phyloP scores from a whole-genome alignment of 2,329 filamentous ascomycete genomes.

The Arthrobotrys musiformis region DNA sequence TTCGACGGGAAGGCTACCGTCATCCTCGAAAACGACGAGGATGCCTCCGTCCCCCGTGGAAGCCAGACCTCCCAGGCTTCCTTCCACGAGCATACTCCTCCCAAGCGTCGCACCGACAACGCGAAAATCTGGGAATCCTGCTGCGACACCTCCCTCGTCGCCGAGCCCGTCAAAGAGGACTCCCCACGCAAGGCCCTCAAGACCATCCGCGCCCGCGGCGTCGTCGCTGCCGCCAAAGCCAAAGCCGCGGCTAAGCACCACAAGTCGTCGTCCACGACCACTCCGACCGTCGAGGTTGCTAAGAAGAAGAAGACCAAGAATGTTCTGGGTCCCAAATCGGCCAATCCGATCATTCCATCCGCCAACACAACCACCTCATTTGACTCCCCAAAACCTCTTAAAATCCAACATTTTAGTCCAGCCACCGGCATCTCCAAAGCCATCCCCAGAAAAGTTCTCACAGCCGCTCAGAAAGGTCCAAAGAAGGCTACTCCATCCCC shows the following conservation, averaged over 20 bases:
- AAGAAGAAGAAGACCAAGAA: constrained; percentile 28
- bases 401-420: constrained; percentile 33
- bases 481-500: constrained; percentile 48
- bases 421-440: constrained; percentile 29
- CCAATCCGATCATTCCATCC: constrained; percentile 20
- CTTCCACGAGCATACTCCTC: constrained; percentile 39
- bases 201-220: constrained; percentile 45
- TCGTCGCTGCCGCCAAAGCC: constrained; percentile 43
- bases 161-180: constrained; percentile 48
- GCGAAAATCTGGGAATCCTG: constrained; percentile 59
- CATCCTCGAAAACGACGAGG: constrained; percentile 56
- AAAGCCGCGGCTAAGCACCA: constrained; percentile 38
- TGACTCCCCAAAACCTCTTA: constrained; percentile 13
- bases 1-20: constrained; percentile 59
- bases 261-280: too few relatives aligned
- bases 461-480: constrained; percentile 37
- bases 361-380: constrained; percentile 2
- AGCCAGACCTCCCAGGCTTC: constrained; percentile 41
- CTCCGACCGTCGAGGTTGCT: not conserved
- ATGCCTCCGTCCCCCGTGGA: constrained; percentile 21
- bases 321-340: constrained; percentile 6
- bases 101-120: constrained; percentile 57
- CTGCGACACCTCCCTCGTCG: constrained; percentile 52
- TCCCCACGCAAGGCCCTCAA: constrained; percentile 52
- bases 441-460: constrained; percentile 37